Evolutionary conservation across 768 basidiomycete genomes (phyloP), one percentile per base, ranked within the genome.

Genomic region (Porphyrellus cyaneotinctus): DNA sequence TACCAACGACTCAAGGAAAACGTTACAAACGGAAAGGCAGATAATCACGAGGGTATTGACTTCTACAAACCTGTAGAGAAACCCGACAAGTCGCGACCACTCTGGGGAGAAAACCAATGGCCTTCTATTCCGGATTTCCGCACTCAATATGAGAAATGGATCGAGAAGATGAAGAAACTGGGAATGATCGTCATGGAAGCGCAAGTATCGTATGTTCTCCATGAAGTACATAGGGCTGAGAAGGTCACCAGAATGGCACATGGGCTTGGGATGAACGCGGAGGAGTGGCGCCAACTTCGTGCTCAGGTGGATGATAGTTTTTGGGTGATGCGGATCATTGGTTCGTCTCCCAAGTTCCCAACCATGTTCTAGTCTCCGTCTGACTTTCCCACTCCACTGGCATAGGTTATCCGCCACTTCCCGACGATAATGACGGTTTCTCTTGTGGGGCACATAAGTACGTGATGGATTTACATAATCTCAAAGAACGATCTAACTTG

Each of bases 371-470:
- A 30, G 23, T 31, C 48, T 14, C 18, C 48, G 1, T 15, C 37
- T 47, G 43, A 44, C 33, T 31, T 42, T 12, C 31, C 14, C n/a
- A 31, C 13, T 51, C 14, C 42, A n/a, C n/a, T n/a, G n/a, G n/a
- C n/a, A 33, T 47, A 89, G 88, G 91, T 4, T 97, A 97, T 63
- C 94, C 94, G 3, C 90, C 89, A 1, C 77, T 97, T 20, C 89
- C 92, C 0, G 73, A 80, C 28, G 81, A 84, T 43, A 79, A 89
- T 48, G 85, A 91, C 32, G 92, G 93, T 3, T 81, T 88, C 64
- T 92, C 90, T 15, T 95, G 93, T 61, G 93, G 93, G 24, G 88
- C 88, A 23, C 93, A 97, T 72, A 92, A 86, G 91, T 91, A 62
- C 65, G 54, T 26, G 14, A 35, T 47, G 8, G 28, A n/a, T n/a